Conservation (phyloP, 805 yeast species). For the Monosporozyma unispora region DNA sequence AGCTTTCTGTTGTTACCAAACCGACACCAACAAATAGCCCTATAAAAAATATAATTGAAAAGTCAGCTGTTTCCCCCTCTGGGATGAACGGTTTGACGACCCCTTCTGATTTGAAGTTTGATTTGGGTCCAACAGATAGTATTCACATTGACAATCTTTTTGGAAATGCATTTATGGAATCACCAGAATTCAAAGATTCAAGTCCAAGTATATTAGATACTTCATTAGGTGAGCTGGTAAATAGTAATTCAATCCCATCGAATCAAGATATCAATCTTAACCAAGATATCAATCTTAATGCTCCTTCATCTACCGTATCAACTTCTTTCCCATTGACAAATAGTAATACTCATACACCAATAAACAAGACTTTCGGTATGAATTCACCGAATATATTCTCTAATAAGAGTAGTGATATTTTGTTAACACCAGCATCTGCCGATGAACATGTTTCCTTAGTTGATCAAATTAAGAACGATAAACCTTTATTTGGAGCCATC, state of each 20-base stretch:
- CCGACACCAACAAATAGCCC: background rate
- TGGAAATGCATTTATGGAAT: background rate
- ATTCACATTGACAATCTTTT: background rate
- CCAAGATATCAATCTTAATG: background rate
- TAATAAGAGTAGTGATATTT: background rate
- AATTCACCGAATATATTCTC: background rate
- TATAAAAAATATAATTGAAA: background rate
- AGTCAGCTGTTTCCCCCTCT: background rate
- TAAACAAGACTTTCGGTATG: background rate
- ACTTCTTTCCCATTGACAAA: background rate
- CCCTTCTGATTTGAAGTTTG: background rate
- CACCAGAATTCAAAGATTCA: background rate
- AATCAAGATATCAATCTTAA: background rate
- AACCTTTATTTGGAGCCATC: constrained; percentile 22
- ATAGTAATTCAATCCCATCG: background rate
- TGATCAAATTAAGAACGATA: constrained; percentile 25
- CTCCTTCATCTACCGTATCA: background rate
- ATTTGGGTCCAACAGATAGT: background rate
- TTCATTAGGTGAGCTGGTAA: background rate
- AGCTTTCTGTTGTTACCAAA: background rate
- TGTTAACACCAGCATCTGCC: constrained; percentile 1
- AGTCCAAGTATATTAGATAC: background rate
- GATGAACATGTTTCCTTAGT: constrained; percentile 3
- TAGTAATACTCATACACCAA: background rate
- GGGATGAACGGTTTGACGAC: background rate